Evolutionary conservation across 208 protist genomes (phyloP).

Genomic region (Trichomonas gallinae): DNA sequence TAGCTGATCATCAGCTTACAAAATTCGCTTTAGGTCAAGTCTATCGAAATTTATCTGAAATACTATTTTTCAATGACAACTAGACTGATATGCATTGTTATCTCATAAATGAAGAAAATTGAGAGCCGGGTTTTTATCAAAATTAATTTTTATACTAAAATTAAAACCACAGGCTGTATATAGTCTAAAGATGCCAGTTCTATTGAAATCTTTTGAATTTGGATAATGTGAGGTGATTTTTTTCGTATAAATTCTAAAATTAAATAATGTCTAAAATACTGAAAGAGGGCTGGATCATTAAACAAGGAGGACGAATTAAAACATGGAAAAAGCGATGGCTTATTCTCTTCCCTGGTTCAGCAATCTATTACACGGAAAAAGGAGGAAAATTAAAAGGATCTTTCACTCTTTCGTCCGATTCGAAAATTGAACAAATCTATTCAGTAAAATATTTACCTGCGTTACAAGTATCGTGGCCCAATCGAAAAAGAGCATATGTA

Average conservation of each 20-base stretch:
- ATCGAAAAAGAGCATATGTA: not conserved
- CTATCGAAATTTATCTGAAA: too few species aligned
- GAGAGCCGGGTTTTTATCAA: too few species aligned
- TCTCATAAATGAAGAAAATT: too few species aligned
- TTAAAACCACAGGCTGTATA: too few species aligned
- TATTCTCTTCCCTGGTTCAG: not conserved
- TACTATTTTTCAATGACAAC: too few species aligned
- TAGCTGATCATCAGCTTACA: too few species aligned
- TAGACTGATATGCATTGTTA: too few species aligned
- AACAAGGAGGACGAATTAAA: not conserved
- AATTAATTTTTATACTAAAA: too few species aligned
- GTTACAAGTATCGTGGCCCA: not conserved
- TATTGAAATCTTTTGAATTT: too few species aligned
- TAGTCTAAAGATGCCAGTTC: too few species aligned
- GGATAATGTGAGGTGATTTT: not conserved
- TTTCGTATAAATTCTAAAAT: not conserved
- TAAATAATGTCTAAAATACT: not conserved
- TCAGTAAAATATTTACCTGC: not conserved
- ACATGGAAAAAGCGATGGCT: not conserved
- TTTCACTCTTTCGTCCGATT: not conserved
- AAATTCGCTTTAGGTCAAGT: too few species aligned
- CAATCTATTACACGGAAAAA: not conserved
- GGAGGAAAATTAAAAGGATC: not conserved
- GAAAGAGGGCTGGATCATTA: not conserved
- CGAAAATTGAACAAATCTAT: not conserved